Evolutionary conservation across 768 basidiomycete species (phyloP), one percentile per base, ranked within the genome.

Genomic region (Russula lepida): DNA sequence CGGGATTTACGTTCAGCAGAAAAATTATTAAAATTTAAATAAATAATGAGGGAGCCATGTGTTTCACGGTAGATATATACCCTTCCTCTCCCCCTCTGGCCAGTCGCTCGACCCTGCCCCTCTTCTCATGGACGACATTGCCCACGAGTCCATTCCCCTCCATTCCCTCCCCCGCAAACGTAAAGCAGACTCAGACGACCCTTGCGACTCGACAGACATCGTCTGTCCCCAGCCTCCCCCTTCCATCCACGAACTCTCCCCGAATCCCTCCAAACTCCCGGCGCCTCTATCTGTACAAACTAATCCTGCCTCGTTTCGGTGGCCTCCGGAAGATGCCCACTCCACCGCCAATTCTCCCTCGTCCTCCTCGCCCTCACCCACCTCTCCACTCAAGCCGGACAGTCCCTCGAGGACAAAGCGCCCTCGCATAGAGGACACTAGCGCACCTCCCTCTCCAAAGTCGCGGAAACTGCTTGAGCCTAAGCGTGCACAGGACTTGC

Each of bases 131-230:
- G 83, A 85, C 75, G 78, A 84, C 77, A 77, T 83, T 65, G 77
- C 81, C 67, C 81, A 84, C 63, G 65, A 70, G 64, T 75, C 78
- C 58, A 72, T 74, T 66, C 78, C 79, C 61, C 61, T 72, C 67
- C 78, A 74, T 54, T 71, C 56, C 73, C 79, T 78, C 77, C 78
- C 70, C 60, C 79, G 83, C 70, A 89, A 89, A 73, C 83, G 87
- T 66, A 89, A 89, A 74, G 80, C 84, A 0, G 80, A 80, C 70
- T 56, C 70, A 30, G 83, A 86, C 59, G 77, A 79, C 49, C 56
- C 53, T 47, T 59, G 57, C 44, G 54, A 54, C 59, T 37, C 44
- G 19, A 3, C 60, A 23, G 65, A 61, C n/a, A 61, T 60, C 48
- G 63, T 51, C 8, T 62, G 63, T 19, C 32, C 63, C 0, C 53